phyloP scores from a whole-genome alignment of 805 yeast species.

The Metschnikowia cubensis region DNA sequence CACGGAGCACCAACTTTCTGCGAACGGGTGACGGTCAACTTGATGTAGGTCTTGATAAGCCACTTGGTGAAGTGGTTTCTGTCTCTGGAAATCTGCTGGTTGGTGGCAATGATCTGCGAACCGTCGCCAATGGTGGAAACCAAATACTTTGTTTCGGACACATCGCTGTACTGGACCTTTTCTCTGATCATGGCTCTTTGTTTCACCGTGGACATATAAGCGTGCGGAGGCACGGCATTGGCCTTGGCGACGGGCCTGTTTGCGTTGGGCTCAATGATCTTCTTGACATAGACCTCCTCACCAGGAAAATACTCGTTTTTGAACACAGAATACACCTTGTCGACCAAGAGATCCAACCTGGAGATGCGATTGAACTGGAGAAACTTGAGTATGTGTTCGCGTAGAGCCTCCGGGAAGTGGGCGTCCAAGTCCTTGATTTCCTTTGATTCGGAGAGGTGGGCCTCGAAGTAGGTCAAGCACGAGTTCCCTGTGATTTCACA shows the following conservation, averaged over 20 bases:
- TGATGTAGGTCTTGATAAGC: conserved; percentile 82
- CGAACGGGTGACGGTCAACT: conserved; percentile 71
- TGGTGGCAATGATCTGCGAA: conserved; percentile 67
- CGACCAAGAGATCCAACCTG: conserved; percentile 82
- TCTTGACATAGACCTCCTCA: conserved; percentile 65
- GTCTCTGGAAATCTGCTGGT: conserved; percentile 72
- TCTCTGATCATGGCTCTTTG: conserved; percentile 70
- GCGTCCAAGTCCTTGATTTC: conserved; percentile 62
- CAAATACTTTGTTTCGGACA: conserved; percentile 55
- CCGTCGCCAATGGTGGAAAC: conserved; percentile 53
- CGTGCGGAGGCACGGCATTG: conserved; percentile 5
- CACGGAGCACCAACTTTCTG: conserved; percentile 92
- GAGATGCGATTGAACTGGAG: conserved; percentile 79
- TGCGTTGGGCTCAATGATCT: conserved; percentile 7
- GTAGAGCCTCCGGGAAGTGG: conserved; percentile 84
- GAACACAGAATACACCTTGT: conserved; percentile 73
- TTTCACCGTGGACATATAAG: conserved; percentile 21
- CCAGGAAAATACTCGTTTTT: conserved; percentile 89
- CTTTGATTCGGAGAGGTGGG: conserved; percentile 64
- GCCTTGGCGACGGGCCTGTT: background rate
- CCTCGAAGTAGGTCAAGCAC: conserved; percentile 86
- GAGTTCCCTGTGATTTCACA: conserved; percentile 96
- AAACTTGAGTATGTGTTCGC: conserved; percentile 85
- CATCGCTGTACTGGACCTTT: conserved; percentile 71
- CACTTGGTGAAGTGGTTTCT: conserved; percentile 85